Evolutionary conservation across 2,329 filamentous ascomycete species (phyloP).

Genomic region (Fusarium continuum): DNA sequence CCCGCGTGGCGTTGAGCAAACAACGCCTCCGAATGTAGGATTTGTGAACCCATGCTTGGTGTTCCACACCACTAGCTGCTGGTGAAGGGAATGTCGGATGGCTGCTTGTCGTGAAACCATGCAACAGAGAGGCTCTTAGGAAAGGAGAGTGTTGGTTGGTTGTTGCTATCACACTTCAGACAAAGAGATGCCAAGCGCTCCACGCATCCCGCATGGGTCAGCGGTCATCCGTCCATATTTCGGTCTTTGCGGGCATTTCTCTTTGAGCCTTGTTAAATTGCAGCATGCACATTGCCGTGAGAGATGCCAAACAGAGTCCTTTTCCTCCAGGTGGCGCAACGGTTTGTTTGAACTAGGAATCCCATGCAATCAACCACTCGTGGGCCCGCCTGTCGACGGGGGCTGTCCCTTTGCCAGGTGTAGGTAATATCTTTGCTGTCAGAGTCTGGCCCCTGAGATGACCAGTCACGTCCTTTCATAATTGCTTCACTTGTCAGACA

Average conservation of each 20-base stretch:
- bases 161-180: no score
- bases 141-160: no score
- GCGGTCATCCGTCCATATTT: no score
- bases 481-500: neutral
- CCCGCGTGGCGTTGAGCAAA: neutral
- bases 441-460: neutral
- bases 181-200: no score
- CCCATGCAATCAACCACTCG: no score
- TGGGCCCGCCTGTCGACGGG: neutral
- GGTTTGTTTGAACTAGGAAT: neutral
- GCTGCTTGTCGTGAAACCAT: no score
- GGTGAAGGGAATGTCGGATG: no score
- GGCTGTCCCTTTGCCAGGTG: neutral
- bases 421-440: no score
- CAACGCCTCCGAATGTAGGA: neutral
- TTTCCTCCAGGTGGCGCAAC: neutral
- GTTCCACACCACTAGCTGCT: no score
- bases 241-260: neutral
- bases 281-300: neutral
- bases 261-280: neutral
- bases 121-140: no score
- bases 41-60: no score
- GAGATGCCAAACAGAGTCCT: neutral
- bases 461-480: neutral
- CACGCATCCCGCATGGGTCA: neutral